phyloP scores from a whole-genome alignment of 768 basidiomycete species.

The Chlorophyllum brunneum region DNA sequence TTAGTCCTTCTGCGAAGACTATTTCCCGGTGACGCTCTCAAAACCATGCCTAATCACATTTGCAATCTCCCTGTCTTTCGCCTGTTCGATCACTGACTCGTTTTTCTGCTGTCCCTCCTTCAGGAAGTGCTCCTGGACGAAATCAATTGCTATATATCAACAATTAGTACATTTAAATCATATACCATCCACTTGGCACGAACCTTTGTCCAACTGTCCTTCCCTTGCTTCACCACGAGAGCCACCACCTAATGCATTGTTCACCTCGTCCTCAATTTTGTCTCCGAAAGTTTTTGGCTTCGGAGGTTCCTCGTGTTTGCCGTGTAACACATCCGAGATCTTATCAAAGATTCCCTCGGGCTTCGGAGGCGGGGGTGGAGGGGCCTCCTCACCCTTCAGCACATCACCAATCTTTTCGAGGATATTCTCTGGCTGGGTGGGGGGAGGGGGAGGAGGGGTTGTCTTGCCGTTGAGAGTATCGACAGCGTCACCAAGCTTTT shows the following conservation, averaged over 20 bases:
- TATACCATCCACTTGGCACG: neutral
- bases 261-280: constrained; percentile 17
- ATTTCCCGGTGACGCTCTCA: constrained; percentile 29
- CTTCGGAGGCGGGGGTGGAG: constrained; percentile 13
- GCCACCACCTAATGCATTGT: constrained; percentile 22
- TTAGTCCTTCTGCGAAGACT: constrained; percentile 12
- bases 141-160: constrained; percentile 30
- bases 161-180: neutral
- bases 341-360: constrained; percentile 14
- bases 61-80: constrained; percentile 37
- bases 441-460: constrained; percentile 13
- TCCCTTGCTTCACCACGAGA: constrained; percentile 21
- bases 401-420: constrained; percentile 14
- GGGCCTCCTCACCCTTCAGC: constrained; percentile 9
- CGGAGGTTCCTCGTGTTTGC: constrained; percentile 13
- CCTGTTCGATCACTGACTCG: constrained; percentile 35
- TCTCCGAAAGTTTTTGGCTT: constrained; percentile 14
- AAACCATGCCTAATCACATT: constrained; percentile 27
- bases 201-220: constrained; percentile 30
- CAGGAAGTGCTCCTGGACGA: constrained; percentile 38
- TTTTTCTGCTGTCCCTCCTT: constrained; percentile 32
- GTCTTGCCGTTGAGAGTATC: neutral
- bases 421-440: constrained; percentile 10
- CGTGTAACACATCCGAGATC: constrained; percentile 11
- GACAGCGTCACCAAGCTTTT: constrained; percentile 13